Evolutionary conservation across 179 eudicot species (phyloP).

Genomic region (Corrigiola litoralis): DNA sequence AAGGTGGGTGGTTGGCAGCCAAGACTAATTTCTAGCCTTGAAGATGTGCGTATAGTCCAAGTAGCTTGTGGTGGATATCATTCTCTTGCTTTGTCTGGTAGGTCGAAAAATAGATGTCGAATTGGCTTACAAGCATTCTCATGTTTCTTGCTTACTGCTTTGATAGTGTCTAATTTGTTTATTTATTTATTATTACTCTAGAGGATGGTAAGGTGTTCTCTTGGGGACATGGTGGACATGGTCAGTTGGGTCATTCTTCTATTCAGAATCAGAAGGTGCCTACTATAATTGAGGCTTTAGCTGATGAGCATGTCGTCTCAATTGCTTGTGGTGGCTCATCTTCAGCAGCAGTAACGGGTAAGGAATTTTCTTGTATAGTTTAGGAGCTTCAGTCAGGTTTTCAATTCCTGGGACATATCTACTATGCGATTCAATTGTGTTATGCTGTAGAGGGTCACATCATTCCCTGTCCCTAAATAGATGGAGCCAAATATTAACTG

Average conservation of each 20-base stretch:
- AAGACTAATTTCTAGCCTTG: conserved; percentile 54
- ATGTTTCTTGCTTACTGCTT: neutral
- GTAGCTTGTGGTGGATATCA: conserved; percentile 94
- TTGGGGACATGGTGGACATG: conserved; percentile 97
- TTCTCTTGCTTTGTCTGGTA: conserved; percentile 90
- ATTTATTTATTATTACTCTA: conserved; percentile 30
- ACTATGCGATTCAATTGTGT: too few species aligned
- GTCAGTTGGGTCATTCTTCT: conserved; percentile 85
- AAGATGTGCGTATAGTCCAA: conserved; percentile 57
- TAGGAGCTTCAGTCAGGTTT: too few species aligned
- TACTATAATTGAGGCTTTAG: conserved; percentile 54
- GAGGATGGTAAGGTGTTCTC: conserved; percentile 84
- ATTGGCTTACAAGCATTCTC: neutral
- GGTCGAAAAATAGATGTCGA: conserved; percentile 3
- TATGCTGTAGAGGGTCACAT: too few species aligned
- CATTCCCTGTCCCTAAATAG: too few species aligned
- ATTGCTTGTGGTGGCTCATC: conserved; percentile 92
- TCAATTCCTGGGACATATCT: too few species aligned
- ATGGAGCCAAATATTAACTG: too few species aligned
- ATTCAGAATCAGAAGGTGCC: conserved; percentile 68
- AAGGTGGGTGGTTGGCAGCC: conserved; percentile 89
- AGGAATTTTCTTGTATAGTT: neutral
- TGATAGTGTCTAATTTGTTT: neutral
- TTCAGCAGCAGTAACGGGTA: conserved; percentile 91
- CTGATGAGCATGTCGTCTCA: conserved; percentile 53